Conservation (phyloP, 345 rosid species). For the Lumnitzera littorea region DNA sequence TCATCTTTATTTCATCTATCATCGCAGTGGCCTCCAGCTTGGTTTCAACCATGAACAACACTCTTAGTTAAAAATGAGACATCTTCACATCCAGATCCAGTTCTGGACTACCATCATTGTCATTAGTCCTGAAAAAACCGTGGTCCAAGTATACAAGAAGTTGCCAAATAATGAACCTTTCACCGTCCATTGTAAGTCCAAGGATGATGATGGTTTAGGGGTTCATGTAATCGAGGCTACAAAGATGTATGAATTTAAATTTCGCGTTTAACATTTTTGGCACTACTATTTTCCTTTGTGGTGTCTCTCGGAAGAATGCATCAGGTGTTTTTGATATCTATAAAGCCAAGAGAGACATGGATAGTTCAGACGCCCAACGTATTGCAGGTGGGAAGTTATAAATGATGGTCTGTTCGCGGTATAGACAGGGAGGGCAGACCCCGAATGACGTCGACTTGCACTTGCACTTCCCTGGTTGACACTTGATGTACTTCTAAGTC, state of each 20-base stretch:
- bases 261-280: slow-evolving; percentile 4
- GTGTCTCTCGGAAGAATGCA: background rate
- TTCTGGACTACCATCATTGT: background rate
- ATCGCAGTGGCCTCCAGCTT: no score
- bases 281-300: slow-evolving; percentile 4
- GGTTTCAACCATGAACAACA: no score
- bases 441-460: no score
- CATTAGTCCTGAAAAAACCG: background rate
- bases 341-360: slow-evolving; percentile 1
- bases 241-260: slow-evolving; percentile 2
- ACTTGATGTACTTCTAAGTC: no score
- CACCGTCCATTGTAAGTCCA: slow-evolving; percentile 8
- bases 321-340: background rate
- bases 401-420: background rate
- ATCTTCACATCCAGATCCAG: no score
- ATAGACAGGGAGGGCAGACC: background rate
- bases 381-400: slow-evolving; percentile 3
- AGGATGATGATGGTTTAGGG: slow-evolving; percentile 1
- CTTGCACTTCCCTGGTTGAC: no score
- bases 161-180: background rate
- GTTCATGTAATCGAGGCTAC: background rate
- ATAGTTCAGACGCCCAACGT: slow-evolving; percentile 5
- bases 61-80: no score
- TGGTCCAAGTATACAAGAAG: background rate
- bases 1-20: background rate